phyloP scores from a whole-genome alignment of 805 yeast genomes.

The Saccharomycopsis fibuligera region DNA sequence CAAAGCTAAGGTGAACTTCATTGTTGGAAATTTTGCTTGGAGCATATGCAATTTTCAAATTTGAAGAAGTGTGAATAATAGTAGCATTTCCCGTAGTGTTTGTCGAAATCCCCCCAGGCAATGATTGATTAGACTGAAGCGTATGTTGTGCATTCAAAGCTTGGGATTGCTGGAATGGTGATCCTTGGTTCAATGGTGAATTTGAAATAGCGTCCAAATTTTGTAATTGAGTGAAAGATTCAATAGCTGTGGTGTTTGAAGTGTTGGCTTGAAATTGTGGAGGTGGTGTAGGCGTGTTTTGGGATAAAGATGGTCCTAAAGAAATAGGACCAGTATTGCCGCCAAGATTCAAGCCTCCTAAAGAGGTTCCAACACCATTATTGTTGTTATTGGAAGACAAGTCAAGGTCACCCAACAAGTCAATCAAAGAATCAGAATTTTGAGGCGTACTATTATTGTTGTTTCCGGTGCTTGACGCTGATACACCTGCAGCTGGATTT shows the following conservation, averaged over 20 bases:
- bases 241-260: slow-evolving; percentile 17
- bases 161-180: slow-evolving; percentile 19
- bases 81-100: slow-evolving; percentile 24
- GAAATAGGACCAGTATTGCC: slow-evolving; percentile 44
- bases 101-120: slow-evolving; percentile 21
- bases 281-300: slow-evolving; percentile 22
- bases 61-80: slow-evolving; percentile 37
- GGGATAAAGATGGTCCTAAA: slow-evolving; percentile 28
- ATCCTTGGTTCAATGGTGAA: slow-evolving; percentile 21
- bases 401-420: slow-evolving; percentile 66
- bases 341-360: slow-evolving; percentile 31
- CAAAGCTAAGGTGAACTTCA: slow-evolving; percentile 35
- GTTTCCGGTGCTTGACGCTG: slow-evolving; percentile 27
- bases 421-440: slow-evolving; percentile 45
- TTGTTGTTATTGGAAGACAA: slow-evolving; percentile 34
- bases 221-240: slow-evolving; percentile 16
- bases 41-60: slow-evolving; percentile 45
- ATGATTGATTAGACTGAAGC: slow-evolving; percentile 16
- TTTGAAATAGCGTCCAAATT: slow-evolving; percentile 17
- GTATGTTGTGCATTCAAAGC: slow-evolving; percentile 22
- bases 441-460: too few relatives aligned
- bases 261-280: slow-evolving; percentile 21
- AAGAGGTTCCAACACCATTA: slow-evolving; percentile 26
- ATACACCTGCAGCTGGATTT: slow-evolving; percentile 24
- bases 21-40: slow-evolving; percentile 31